Conservation (phyloP, 2,329 filamentous ascomycete genomes). For the Exserohilum turcica region DNA sequence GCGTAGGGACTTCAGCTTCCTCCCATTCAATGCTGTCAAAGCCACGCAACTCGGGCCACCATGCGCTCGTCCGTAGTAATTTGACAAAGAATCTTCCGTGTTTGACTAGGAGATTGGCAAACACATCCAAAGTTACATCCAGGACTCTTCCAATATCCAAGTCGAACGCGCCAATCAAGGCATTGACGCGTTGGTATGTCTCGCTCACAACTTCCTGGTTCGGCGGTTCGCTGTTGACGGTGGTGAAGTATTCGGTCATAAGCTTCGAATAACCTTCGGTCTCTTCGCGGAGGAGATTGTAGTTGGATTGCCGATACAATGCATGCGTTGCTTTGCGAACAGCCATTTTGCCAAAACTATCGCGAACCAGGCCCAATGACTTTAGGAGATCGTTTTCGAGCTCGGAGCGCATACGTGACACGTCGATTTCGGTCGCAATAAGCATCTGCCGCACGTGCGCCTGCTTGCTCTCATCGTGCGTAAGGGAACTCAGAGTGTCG, state of each 20-base stretch:
- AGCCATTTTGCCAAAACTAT: slow-evolving; percentile 81
- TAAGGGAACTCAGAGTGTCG: slow-evolving; percentile 79
- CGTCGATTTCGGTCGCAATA: slow-evolving; percentile 72
- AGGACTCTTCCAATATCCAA: slow-evolving; percentile 93
- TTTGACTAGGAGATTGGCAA: slow-evolving; percentile 89
- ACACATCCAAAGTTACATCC: slow-evolving; percentile 93
- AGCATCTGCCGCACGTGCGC: slow-evolving; percentile 69
- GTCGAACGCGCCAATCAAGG: slow-evolving; percentile 94
- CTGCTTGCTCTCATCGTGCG: slow-evolving; percentile 70
- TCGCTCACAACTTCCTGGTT: slow-evolving; percentile 77
- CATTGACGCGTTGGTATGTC: slow-evolving; percentile 90
- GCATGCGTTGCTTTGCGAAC: slow-evolving; percentile 91
- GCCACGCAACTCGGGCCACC: slow-evolving; percentile 81
- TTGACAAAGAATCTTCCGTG: slow-evolving; percentile 95
- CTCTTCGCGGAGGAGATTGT: slow-evolving; percentile 93
- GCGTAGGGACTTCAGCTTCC: slow-evolving; percentile 62
- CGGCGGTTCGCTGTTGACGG: slow-evolving; percentile 74
- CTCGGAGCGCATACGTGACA: slow-evolving; percentile 74
- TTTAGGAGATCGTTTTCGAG: slow-evolving; percentile 80
- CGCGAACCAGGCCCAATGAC: slow-evolving; percentile 77
- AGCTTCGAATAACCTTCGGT: slow-evolving; percentile 97
- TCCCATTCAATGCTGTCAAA: slow-evolving; percentile 55
- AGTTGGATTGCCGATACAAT: slow-evolving; percentile 94
- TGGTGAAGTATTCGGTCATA: slow-evolving; percentile 92
- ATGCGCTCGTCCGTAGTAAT: slow-evolving; percentile 86